phyloP scores from a whole-genome alignment of 2,329 filamentous ascomycete genomes.

The Pestalotiopsis sp. region DNA sequence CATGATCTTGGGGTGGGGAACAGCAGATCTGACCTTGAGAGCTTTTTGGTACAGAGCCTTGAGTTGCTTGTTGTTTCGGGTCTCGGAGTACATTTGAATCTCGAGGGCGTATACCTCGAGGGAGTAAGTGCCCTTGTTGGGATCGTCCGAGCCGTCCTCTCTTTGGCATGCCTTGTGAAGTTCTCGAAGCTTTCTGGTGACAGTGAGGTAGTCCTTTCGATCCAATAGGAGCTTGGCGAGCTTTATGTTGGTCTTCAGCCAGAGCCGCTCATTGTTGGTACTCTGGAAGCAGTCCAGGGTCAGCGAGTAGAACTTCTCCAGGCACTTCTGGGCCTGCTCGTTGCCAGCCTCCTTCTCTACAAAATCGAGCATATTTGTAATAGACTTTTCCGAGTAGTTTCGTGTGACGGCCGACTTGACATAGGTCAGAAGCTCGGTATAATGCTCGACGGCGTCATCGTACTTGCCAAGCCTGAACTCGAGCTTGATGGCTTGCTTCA shows the following conservation, averaged over 20 bases:
- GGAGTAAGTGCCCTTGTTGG: constrained; percentile 94
- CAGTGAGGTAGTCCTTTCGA: constrained; percentile 80
- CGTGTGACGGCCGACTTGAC: constrained; percentile 95
- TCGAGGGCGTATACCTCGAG: constrained; percentile 95
- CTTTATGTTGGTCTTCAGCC: constrained; percentile 99
- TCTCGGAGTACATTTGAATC: constrained; percentile 98
- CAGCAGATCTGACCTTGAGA: constrained; percentile 90
- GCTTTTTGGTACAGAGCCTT: constrained; percentile 92
- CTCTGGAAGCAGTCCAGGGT: constrained; percentile 94
- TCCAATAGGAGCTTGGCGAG: constrained; percentile 89
- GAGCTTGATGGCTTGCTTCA: constrained; percentile 97
- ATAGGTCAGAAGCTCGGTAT: constrained; percentile 92
- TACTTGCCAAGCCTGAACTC: constrained; percentile 94
- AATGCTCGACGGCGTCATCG: constrained; percentile 86
- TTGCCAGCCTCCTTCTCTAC: constrained; percentile 86
- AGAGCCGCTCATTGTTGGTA: constrained; percentile 95
- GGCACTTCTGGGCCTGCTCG: constrained; percentile 73
- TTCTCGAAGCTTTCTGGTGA: constrained; percentile 83
- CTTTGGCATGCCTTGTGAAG: constrained; percentile 87
- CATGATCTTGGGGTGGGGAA: constrained; percentile 98
- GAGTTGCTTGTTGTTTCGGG: constrained; percentile 94
- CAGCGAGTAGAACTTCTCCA: constrained; percentile 93
- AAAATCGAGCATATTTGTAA: constrained; percentile 98
- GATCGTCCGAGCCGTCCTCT: constrained; percentile 85
- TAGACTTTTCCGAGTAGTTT: constrained; percentile 98